Percentiles rank a stretch among this genome's conserved stretches.
Evolutionary conservation across 2,329 filamentous ascomycete genomes (phyloP).

Genomic region (Pseudocercospora pini-densiflorae): DNA sequence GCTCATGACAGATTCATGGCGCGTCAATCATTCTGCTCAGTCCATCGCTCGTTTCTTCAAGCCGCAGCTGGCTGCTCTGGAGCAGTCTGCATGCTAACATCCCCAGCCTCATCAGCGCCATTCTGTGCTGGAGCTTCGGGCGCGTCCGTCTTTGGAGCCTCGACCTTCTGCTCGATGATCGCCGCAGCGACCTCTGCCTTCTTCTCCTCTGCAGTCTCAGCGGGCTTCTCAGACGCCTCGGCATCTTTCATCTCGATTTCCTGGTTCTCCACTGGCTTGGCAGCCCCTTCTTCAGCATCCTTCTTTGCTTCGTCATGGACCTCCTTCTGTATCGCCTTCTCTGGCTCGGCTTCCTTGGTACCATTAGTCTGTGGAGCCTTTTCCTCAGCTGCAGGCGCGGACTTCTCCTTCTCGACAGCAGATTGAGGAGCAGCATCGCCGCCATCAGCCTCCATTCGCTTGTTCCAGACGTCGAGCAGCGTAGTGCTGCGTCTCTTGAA

Average conservation of each 20-base stretch:
- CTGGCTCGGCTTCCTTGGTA: conserved; percentile 32
- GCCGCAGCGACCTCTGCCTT: conserved; percentile 29
- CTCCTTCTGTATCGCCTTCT: conserved; percentile 15
- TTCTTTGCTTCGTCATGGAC: conserved; percentile 13
- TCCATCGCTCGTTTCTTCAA: background rate
- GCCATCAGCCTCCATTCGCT: conserved; percentile 61
- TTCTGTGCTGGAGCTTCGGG: conserved; percentile 12
- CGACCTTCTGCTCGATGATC: conserved; percentile 26
- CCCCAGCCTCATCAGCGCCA: conserved; percentile 13
- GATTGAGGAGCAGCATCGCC: conserved; percentile 41
- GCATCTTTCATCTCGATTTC: conserved; percentile 32
- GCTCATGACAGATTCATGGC: background rate
- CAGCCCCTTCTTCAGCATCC: conserved; percentile 20
- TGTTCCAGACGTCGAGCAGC: conserved; percentile 88
- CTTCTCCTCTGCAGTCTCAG: conserved; percentile 29
- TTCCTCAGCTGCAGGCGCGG: conserved; percentile 28
- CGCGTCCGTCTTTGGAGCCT: conserved; percentile 16
- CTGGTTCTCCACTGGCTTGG: conserved; percentile 25
- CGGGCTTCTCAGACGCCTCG: conserved; percentile 30
- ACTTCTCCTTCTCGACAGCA: conserved; percentile 38
- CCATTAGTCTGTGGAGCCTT: conserved; percentile 38
- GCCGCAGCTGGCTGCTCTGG: background rate
- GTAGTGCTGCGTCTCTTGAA: conserved; percentile 84
- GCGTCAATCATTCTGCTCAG: background rate
- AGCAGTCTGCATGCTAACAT: conserved; percentile 17